Evolutionary conservation across 306 rosid species (phyloP), one percentile per base, ranked within the genome.

Genomic region (Cucumis melo): DNA sequence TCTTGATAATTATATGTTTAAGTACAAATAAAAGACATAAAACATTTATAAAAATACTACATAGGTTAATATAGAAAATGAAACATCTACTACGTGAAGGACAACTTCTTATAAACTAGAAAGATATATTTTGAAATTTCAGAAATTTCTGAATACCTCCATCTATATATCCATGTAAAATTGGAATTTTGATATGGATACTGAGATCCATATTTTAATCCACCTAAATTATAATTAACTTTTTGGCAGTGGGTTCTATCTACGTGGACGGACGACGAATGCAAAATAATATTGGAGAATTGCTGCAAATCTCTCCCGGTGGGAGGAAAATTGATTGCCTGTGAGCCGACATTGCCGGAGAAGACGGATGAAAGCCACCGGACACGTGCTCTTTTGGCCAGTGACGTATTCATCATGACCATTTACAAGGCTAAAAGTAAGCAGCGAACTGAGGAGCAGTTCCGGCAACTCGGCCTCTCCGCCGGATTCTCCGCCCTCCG

Each of bases 241-340:
- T 27, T 61, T 27, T 38, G 79, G 84, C 89, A 93, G 97, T 94
- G 98, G 97, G 79, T 91, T 71, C 77, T 94, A 38, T 81, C 89
- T 61, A 91, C 97, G 39, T 91, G 98, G 98, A 94, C 97, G 3
- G 98, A 94, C 20, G 85, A 82, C 2, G 97, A 94, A 82, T 80
- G 87, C 88, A 89, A 86, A 84, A 15, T 51, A 56, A 87, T 94
- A 41, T 75, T 94, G 93, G 88, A 83, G 77, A 94, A 85, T 53
- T 86, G 98, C 78, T 82, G 79, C 91, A 85, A 87, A 65, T 87
- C 98, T 36, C 86, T 94, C 5, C 97, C 96, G 0, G 83, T 39
- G 14, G 95, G 97, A 73, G 97, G 97, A 3, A 94, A 89, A 76
- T 15, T 94, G 86, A 91, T 94, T 2, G 89, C 91, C 3, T 94